Percentiles rank a stretch among this genome's conserved stretches.
Evolutionary conservation across 371 early-diverging fungal species (phyloP).

Genomic region (Rhizopus microsporus): DNA sequence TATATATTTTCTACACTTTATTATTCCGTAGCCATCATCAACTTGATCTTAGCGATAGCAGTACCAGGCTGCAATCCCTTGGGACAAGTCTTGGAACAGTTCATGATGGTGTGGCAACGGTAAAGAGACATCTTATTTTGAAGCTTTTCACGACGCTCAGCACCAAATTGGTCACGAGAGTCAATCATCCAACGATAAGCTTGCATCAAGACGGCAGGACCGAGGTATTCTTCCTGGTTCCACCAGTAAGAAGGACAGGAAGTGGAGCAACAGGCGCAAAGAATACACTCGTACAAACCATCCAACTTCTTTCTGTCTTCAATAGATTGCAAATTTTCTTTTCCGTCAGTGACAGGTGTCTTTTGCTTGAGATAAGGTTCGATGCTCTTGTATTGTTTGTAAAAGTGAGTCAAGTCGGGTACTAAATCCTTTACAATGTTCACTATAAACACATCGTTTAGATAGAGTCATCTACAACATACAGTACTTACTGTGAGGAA

Average conservation of each 20-base stretch:
- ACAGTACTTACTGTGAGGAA: conserved; percentile 84
- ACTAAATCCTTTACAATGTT: conserved; percentile 86
- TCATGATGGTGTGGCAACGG: conserved; percentile 99
- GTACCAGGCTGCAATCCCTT: conserved; percentile 95
- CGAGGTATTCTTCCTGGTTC: conserved; percentile 93
- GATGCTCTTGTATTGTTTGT: conserved; percentile 95
- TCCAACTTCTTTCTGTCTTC: conserved; percentile 96
- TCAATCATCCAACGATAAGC: conserved; percentile 98
- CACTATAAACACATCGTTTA: conserved; percentile 41
- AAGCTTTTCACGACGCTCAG: conserved; percentile 85
- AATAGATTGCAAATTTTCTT: conserved; percentile 90
- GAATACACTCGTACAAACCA: conserved; percentile 97
- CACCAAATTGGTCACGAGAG: conserved; percentile 91
- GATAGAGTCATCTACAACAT: not conserved
- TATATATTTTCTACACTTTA: not conserved
- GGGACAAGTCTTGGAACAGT: conserved; percentile 96
- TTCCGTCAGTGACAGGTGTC: conserved; percentile 60
- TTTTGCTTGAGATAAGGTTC: conserved; percentile 94
- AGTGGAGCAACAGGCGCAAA: conserved; percentile 97
- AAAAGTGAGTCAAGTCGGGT: conserved; percentile 93
- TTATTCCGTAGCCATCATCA: conserved; percentile 85
- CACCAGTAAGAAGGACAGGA: conserved; percentile 98
- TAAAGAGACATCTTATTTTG: conserved; percentile 96
- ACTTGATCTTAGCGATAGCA: conserved; percentile 96
- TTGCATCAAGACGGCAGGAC: conserved; percentile 96